Conservation (phyloP, 2,329 filamentous ascomycete genomes). For the Claviceps capensis region DNA sequence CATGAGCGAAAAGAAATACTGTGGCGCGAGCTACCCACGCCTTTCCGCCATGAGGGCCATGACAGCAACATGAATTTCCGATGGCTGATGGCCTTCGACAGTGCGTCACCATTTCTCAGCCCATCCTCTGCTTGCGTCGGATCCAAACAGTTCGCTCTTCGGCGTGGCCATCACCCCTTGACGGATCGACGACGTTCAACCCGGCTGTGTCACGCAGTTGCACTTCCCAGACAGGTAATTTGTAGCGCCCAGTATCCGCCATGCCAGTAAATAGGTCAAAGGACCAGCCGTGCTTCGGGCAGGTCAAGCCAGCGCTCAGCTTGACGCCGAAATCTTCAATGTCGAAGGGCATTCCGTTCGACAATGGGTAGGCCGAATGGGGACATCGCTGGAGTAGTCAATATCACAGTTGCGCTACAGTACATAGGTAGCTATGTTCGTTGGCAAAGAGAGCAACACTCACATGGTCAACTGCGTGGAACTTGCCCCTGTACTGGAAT, state of each 20-base stretch:
- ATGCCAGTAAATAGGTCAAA: slow-evolving; percentile 54
- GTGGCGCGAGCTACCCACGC: background rate
- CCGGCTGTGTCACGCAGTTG: slow-evolving; percentile 28
- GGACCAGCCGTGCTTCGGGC: slow-evolving; percentile 58
- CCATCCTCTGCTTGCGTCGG: slow-evolving; percentile 27
- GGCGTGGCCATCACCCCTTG: background rate
- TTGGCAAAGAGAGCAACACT: slow-evolving; percentile 13
- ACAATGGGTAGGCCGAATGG: slow-evolving; percentile 53
- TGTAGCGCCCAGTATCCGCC: slow-evolving; percentile 48
- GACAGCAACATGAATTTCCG: background rate
- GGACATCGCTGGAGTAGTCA: slow-evolving; percentile 41
- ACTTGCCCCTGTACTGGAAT: slow-evolving; percentile 47
- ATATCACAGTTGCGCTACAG: too few species aligned
- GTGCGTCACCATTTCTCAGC: slow-evolving; percentile 5
- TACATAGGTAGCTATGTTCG: too few species aligned
- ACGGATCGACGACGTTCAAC: slow-evolving; percentile 4
- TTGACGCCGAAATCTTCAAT: slow-evolving; percentile 59
- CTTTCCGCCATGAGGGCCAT: background rate
- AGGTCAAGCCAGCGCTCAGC: slow-evolving; percentile 48
- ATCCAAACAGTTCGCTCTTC: slow-evolving; percentile 28
- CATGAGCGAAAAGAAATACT: background rate
- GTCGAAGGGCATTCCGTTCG: slow-evolving; percentile 48
- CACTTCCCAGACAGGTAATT: slow-evolving; percentile 49
- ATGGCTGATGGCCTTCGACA: background rate
- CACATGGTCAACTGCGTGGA: slow-evolving; percentile 59